These are phyloP conservation scores for Filobasidium uniguttulatum DNA, from an alignment of 1,284 basidiomycete genomes.

Conservation along the genomic window DNA sequence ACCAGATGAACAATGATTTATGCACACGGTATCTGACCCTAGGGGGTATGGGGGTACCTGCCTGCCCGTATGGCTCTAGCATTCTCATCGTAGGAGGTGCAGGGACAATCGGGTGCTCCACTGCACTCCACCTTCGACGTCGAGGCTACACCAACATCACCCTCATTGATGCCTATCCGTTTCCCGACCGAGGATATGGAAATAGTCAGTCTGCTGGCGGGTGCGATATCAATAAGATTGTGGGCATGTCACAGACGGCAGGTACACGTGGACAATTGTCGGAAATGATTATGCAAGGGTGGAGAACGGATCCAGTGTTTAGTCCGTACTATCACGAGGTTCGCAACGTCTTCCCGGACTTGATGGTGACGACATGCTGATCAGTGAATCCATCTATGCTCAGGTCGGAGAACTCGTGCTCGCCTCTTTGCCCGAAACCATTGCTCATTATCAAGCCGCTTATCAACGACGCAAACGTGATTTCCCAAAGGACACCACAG, in stretches of 20 bases:
- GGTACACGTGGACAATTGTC: slow-evolving; percentile 15
- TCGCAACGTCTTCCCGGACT: slow-evolving; percentile 18
- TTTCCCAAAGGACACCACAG: slow-evolving; percentile 5
- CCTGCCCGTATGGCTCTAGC: background rate
- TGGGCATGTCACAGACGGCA: slow-evolving; percentile 14
- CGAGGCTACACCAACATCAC: slow-evolving; percentile 28
- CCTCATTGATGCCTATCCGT: slow-evolving; percentile 27
- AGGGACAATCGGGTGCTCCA: slow-evolving; percentile 32
- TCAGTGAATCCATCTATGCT: background rate
- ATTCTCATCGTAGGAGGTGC: slow-evolving; percentile 31
- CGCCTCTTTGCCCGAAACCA: slow-evolving; percentile 12
- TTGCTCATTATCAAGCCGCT: slow-evolving; percentile 7
- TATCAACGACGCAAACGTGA: too few relatives aligned
- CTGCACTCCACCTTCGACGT: slow-evolving; percentile 29
- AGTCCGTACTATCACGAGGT: slow-evolving; percentile 25
- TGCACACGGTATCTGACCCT: background rate
- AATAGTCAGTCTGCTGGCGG: slow-evolving; percentile 20
- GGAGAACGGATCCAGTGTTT: slow-evolving; percentile 28
- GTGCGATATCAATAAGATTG: slow-evolving; percentile 33
- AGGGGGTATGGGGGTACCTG: background rate
- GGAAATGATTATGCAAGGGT: slow-evolving; percentile 22
- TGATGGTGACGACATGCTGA: background rate
- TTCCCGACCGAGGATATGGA: slow-evolving; percentile 21
- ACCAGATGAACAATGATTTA: too few relatives aligned
- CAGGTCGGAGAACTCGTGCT: background rate